Evolutionary conservation across 148 eudicot species (phyloP), one percentile per base, ranked within the genome.

Genomic region (Salicornia ramosissima): DNA sequence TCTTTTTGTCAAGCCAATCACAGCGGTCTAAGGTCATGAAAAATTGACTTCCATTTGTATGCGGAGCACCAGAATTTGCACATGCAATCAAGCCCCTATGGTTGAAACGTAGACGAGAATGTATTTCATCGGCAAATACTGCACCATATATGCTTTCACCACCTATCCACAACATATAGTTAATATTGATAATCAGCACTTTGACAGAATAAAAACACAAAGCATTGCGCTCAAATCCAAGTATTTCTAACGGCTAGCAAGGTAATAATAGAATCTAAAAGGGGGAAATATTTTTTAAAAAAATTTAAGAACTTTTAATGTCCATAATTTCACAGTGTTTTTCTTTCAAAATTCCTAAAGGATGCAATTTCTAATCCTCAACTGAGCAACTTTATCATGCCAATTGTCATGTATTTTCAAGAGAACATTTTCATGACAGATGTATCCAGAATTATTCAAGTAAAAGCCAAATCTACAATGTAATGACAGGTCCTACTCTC

Each of bases 71-170:
- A 76, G 95, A 69, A 82, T 90, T 90, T 49, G 98, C 98, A 79
- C 96, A 88, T 30, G 98, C 98, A 64, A 94, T 88, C 81, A 94
- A 76, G 45, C 98, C 99, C 80, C 99, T 87, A 77, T 90, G 99
- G 68, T 86, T 94, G 79, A 94, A 94, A 66, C 97, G 81, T 68
- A 94, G 79, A 68, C 99, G 99, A 30, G 97, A 84, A 79, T 94
- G 99, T 65, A 94, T 87, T 77, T 94, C 99, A 77, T 94, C 99
- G 26, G 89, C 43, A 71, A 94, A 94, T 8, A 71, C 46, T 70
- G 77, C 83, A 62, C 97, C 99, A 61, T 94, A 94, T 65, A 94
- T 88, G 83, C 99, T 88, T 85, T 94, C 96, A 52, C 99, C 99
- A 63, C 97, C 99, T 94, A 77, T 73, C 55, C 62, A 74, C 15